Base-by-base conservation (phyloP, 2,329 filamentous ascomycete genomes). In the Colletotrichum higginsianum region DNA sequence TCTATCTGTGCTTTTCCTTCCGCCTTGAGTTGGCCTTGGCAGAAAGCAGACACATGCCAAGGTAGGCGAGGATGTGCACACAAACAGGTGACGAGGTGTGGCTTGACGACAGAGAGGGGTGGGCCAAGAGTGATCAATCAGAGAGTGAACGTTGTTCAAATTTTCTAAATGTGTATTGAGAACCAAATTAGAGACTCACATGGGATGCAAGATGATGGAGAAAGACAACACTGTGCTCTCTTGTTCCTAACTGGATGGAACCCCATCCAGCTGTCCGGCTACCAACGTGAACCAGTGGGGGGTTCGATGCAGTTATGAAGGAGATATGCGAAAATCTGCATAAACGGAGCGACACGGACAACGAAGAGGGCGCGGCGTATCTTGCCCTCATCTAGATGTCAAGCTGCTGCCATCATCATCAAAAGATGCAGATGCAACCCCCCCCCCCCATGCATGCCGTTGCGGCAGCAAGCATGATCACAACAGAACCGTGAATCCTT, bases 241-340 rank as follows among this genome's bases (percentile, higher is more conserved):
- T 38, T 11, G 16, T 4, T 12, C 13, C 35, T 7, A 30, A 8
- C 16, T 40, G 30, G 15, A 49, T 16, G 21, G 56, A 62, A 40
- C 47, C n/a, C 23, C 15, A 55, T 38, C 40, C 46, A 56, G 9
- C 47, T 23, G 2, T 30, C 58, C 64, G 69, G 69, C 47, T 72
- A 64, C 53, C 53, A 64, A 58, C 68, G 46, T 55, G 68, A 71
- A 72, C 69, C 60, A 23, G 65, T 61, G 58, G 69, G 68, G 58
- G 12, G 21, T 40, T 62, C 30, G 38, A 53, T 52, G 42, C 23
- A 53, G 49, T 11, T 5, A n/a, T 35, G 23, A 18, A 26, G 18
- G 49, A 42, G 23, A 63, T 38, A 63, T 38, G 46, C 16, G 21
- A 11, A 50, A 7, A 35, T 46, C 5, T 8, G 35, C 42, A 13